Evolutionary conservation across 2,329 filamentous ascomycete genomes (phyloP), one percentile per base, ranked within the genome.

Genomic region (Colletotrichum sidae): DNA sequence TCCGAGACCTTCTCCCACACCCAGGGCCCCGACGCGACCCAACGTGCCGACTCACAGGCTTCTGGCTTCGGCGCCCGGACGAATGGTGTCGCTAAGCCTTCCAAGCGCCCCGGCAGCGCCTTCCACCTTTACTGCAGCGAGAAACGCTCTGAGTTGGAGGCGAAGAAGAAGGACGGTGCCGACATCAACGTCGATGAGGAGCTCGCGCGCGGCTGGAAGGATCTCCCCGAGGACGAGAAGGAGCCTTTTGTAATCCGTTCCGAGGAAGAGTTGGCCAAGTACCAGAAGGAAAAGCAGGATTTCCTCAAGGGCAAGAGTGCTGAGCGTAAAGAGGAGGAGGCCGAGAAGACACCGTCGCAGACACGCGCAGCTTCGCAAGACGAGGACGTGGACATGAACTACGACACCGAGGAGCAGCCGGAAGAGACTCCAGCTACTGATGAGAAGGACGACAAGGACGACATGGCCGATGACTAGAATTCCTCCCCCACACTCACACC

Each of bases 111-210:
- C 11, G 76, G 75, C 66, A 83, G 75, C 60, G 85, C 84, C 3
- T 88, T 86, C 70, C 84, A 87, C 67, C 75, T 88, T 13, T 88
- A 84, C 76, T 86, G 82, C 72, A 78, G 79, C 58, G 84, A 87
- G 67, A 79, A 74, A 66, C 81, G 84, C 51, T 77, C 81, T 4
- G 68, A 74, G 10, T 74, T 85, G 35, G 78, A 81, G 53, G 76
- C 78, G 8, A 80, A 85, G 73, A 73, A 78, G 67, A 81, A 82
- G 72, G 80, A 80, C 13, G 69, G 72, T 34, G 65, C 67, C 25
- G 71, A 72, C 54, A 60, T 78, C 60, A 79, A 80, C 60, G 73
- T 86, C 11, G 84, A 87, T n/a, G 83, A 85, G 55, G 85, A 87
- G 76, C 79, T 88, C 8, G 76, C 79, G n/a, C 80, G 80, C 11